A percentile compares a stretch with the other conserved stretches of the same genome.
Conservation (phyloP, 805 yeast species). For the Pichia cephalocereana region DNA sequence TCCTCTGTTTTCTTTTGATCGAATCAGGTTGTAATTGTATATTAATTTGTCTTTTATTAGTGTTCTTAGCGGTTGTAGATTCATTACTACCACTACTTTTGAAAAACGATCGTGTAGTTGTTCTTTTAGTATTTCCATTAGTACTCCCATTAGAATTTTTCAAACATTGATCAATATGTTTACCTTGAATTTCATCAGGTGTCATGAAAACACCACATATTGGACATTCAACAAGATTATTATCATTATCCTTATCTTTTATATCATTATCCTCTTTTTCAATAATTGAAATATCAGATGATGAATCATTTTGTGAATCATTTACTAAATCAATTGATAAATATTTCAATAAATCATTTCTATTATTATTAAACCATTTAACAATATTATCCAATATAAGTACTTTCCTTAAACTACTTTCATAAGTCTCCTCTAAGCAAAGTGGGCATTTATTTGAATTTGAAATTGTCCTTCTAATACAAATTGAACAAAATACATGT, state of each 20-base stretch:
- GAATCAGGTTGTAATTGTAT: conserved; percentile 20
- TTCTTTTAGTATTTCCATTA: too few relatives aligned
- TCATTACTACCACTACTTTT: too few relatives aligned
- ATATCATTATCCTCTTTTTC: too few relatives aligned
- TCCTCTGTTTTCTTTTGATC: conserved; percentile 21
- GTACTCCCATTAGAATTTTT: background rate
- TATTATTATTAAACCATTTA: conserved; percentile 36
- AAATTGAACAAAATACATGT: conserved; percentile 82
- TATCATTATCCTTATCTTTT: too few relatives aligned
- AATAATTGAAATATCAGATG: conserved; percentile 1
- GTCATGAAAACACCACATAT: conserved; percentile 51
- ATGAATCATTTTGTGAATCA: conserved; percentile 13
- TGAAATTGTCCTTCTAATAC: conserved; percentile 67
- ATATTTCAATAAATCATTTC: conserved; percentile 30
- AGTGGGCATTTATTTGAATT: conserved; percentile 61
- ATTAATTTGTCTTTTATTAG: background rate
- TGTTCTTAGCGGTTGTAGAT: background rate
- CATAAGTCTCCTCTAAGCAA: conserved; percentile 63
- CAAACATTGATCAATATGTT: conserved; percentile 58
- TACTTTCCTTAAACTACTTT: conserved; percentile 59
- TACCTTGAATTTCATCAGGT: conserved; percentile 42
- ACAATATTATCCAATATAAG: conserved; percentile 65
- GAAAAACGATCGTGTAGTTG: too few relatives aligned
- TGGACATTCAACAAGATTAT: conserved; percentile 56
- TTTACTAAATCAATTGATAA: conserved; percentile 15